Percentiles rank a stretch among this genome's conserved stretches.
phyloP scores from a whole-genome alignment of 768 basidiomycete genomes.

The Suillus cothurnatus region DNA sequence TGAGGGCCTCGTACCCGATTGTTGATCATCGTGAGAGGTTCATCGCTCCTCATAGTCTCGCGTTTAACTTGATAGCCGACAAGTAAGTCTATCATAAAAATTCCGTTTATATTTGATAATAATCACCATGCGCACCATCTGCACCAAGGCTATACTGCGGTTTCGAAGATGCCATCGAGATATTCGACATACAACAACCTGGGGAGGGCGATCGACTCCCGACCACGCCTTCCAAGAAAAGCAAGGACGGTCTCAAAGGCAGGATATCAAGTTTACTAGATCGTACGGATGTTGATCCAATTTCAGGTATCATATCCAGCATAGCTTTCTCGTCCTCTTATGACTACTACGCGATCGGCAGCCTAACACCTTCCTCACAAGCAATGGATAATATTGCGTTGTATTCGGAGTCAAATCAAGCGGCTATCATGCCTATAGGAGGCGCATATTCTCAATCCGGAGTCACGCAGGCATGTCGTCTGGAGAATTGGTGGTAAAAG shows the following conservation, averaged over 20 bases:
- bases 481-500: neutral
- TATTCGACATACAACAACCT: constrained; percentile 75
- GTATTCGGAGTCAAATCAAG: constrained; percentile 60
- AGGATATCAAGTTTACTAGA: constrained; percentile 8
- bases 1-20: constrained; percentile 89
- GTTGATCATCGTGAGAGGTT: constrained; percentile 93
- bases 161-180: constrained; percentile 82
- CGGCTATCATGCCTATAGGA: constrained; percentile 64
- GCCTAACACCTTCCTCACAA: constrained; percentile 52
- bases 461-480: constrained; percentile 1
- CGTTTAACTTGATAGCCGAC: constrained; percentile 70
- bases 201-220: constrained; percentile 72
- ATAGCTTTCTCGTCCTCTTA: constrained; percentile 73
- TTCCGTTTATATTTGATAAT: neutral
- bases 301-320: constrained; percentile 80
- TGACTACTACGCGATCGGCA: constrained; percentile 81
- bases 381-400: constrained; percentile 59
- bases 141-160: constrained; percentile 80
- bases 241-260: constrained; percentile 89
- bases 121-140: neutral
- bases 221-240: constrained; percentile 75
- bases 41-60: constrained; percentile 81
- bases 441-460: constrained; percentile 38
- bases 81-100: constrained; percentile 48
- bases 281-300: constrained; percentile 3